These are phyloP conservation scores for Candida morakotiae DNA, from an alignment of 805 yeast species.

Conservation along the genomic window DNA sequence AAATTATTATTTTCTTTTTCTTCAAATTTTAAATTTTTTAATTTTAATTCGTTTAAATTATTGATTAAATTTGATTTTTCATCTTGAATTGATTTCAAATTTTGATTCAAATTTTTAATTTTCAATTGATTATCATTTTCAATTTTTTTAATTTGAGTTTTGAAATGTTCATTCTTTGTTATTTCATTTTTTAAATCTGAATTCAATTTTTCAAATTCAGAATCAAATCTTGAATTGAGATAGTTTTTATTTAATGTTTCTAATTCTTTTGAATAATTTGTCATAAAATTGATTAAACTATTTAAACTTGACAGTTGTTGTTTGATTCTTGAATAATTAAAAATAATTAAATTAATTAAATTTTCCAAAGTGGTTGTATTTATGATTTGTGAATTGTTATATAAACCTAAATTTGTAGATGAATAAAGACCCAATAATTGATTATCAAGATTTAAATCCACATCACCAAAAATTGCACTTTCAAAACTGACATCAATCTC, in stretches of 20 bases:
- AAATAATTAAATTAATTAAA: conserved; percentile 50
- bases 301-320: conserved; percentile 54
- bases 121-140: conserved; percentile 7
- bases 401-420: conserved; percentile 50
- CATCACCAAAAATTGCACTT: conserved; percentile 61
- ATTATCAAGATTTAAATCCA: conserved; percentile 47
- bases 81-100: conserved; percentile 1
- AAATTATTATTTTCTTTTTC: conserved; percentile 1
- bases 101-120: conserved; percentile 1
- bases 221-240: conserved; percentile 17
- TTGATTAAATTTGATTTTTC: conserved; percentile 1
- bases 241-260: conserved; percentile 22
- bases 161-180: conserved; percentile 11
- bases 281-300: conserved; percentile 52
- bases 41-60: conserved; percentile 2
- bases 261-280: conserved; percentile 37
- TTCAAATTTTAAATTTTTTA: not conserved
- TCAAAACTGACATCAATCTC: conserved; percentile 35
- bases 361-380: conserved; percentile 53
- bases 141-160: conserved; percentile 11
- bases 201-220: conserved; percentile 10
- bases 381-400: conserved; percentile 56
- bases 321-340: conserved; percentile 54
- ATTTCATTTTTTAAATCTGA: conserved; percentile 15
- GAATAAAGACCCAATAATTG: conserved; percentile 45